Percentiles rank a stretch among this genome's conserved stretches.
These are phyloP conservation scores for Capsicum baccatum DNA, from an alignment of 257 asterid species.

Conservation along the genomic window DNA sequence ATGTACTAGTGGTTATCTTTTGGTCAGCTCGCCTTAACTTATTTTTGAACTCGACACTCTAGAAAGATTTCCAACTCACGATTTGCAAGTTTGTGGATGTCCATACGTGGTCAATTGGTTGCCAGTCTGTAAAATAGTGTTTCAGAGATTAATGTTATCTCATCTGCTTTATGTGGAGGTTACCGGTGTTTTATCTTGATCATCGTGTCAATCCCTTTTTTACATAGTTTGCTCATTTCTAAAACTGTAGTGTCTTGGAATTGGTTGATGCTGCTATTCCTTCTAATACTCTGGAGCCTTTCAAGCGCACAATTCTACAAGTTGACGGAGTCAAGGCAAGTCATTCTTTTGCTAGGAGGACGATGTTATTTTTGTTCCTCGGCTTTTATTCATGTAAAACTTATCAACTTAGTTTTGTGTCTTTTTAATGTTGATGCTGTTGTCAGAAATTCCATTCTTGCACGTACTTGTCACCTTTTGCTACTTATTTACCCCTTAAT, in stretches of 20 bases:
- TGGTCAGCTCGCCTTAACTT: conserved; percentile 3
- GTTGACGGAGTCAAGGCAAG: conserved; percentile 96
- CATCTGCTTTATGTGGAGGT: conserved; percentile 1
- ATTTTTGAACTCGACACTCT: conserved; percentile 8
- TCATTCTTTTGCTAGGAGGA: conserved; percentile 26
- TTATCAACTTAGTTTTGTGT: conserved; percentile 25
- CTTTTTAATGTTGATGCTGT: conserved; percentile 26
- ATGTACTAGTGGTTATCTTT: background rate
- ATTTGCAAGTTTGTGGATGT: conserved; percentile 24
- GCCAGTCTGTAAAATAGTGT: background rate
- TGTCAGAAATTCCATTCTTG: conserved; percentile 20
- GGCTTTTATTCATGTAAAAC: background rate
- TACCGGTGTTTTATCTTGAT: conserved; percentile 15
- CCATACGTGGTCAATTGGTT: background rate
- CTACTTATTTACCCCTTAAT: background rate
- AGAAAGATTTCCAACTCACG: conserved; percentile 13
- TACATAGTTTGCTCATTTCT: conserved; percentile 29
- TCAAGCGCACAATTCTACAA: conserved; percentile 67
- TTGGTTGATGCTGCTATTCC: conserved; percentile 99
- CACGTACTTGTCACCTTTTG: conserved; percentile 8
- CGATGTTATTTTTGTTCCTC: conserved; percentile 2
- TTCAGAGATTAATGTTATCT: background rate
- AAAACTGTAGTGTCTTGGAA: conserved; percentile 70
- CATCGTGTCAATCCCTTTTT: conserved; percentile 35
- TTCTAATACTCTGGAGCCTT: conserved; percentile 68